Conservation (phyloP, 2,329 filamentous ascomycete species). For the Alternaria sp. region DNA sequence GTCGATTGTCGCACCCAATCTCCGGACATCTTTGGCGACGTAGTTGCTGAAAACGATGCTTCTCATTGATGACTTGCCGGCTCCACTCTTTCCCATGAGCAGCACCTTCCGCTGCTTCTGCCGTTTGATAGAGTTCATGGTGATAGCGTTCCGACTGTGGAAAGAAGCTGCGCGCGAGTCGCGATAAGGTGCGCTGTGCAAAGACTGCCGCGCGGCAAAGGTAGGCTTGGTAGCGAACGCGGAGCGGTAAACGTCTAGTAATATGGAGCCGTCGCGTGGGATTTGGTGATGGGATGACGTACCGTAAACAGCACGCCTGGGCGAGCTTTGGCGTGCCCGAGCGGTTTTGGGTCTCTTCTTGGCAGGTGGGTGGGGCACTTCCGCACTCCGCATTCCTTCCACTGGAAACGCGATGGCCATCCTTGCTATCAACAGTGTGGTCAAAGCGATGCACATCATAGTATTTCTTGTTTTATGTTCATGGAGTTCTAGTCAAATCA, state of each 20-base stretch:
- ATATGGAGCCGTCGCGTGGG: not conserved
- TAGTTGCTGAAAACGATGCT: constrained; percentile 99
- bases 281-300: constrained; percentile 14
- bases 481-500: not conserved
- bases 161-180: not conserved
- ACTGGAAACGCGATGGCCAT: constrained; percentile 2
- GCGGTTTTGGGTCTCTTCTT: constrained; percentile 6
- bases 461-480: not conserved
- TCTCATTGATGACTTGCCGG: constrained; percentile 97
- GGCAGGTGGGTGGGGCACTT: constrained; percentile 12
- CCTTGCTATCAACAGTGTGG: constrained; percentile 3
- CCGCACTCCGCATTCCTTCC: constrained; percentile 6
- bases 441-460: not conserved
- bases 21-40: constrained; percentile 91
- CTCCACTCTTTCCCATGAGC: constrained; percentile 87
- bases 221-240: not conserved
- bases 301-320: constrained; percentile 15
- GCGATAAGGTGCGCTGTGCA: not conserved
- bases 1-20: constrained; percentile 94
- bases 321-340: constrained; percentile 13
- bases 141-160: constrained; percentile 3
- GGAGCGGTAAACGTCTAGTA: not conserved
- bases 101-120: constrained; percentile 62
- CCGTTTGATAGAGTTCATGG: constrained; percentile 51
- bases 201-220: not conserved